Evolutionary conservation across 2,329 filamentous ascomycete genomes (phyloP), one percentile per base, ranked within the genome.

Genomic region (Nothophoma quercina): DNA sequence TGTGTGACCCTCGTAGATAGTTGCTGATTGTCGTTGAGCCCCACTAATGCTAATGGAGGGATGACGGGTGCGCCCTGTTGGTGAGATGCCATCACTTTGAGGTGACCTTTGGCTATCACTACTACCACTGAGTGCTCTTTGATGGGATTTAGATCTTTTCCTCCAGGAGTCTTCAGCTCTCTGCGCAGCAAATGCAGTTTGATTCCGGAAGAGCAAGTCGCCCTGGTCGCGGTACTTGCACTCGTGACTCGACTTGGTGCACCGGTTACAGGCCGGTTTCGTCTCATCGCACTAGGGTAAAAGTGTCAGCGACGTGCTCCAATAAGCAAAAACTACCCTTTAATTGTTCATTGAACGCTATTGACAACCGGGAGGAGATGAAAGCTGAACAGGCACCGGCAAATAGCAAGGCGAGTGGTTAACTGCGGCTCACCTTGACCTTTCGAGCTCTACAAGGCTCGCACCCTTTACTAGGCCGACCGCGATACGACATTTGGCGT

Each of bases 401-500:
- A 26, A 5, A 42, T 18, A 30, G 16, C 18, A 32, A 32, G 23
- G n/a, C 3, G n/a, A 30, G 16, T 29, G 32, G 21, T 23, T 39
- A 23, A 60, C n/a, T 10, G 32, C 23, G 26, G 16, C 62, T 43
- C 46, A 72, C 70, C 58, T 72, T 73, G 39, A 72, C 63, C 53
- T 72, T 73, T 16, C 69, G 64, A 45, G 65, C 55, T 52, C 70
- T 60, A 54, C 70, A 73, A 29, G 64, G 56, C 49, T 71, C 65
- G 35, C 69, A 73, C 22, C 70, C 69, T 62, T 71, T 73, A 55
- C 70, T 73, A 10, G 69, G 70, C 18, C 69, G 57, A 44, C 70
- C 70, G 26, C 69, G 67, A 48, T 72, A 72, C 22, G 67, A 69
- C 68, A 71, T 72, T 16, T 29, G n/a, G 23, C 13, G n/a, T 28